Conservation (phyloP, 495 filamentous ascomycete species). For the Elaphomyces granulatus region DNA sequence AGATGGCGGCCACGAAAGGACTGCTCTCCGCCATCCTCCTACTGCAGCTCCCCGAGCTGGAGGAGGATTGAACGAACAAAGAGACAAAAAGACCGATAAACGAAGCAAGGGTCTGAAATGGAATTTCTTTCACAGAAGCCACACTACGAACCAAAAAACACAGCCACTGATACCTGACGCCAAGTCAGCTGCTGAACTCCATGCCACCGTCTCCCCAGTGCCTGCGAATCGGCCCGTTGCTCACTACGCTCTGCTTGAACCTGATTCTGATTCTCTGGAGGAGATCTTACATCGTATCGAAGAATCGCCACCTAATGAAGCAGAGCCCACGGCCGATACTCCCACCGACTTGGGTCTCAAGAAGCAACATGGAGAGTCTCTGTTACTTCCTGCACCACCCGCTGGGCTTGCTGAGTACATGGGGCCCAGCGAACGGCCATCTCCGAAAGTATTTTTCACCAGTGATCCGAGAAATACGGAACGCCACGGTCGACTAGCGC, state of each 20-base stretch:
- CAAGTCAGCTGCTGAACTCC: conserved; percentile 18
- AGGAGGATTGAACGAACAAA: background rate
- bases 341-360: conserved; percentile 23
- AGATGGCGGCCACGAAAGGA: background rate
- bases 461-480: conserved; percentile 13
- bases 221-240: conserved; percentile 36
- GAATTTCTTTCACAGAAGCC: conserved; percentile 65
- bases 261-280: conserved; percentile 53
- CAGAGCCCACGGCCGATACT: conserved; percentile 13
- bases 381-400: conserved; percentile 41
- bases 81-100: background rate
- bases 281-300: conserved; percentile 51
- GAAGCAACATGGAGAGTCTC: conserved; percentile 32
- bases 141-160: conserved; percentile 11
- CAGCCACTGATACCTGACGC: conserved; percentile 1
- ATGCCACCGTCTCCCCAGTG: conserved; percentile 27
- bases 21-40: no score
- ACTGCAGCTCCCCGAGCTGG: background rate
- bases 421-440: conserved; percentile 16
- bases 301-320: conserved; percentile 28
- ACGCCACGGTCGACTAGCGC: conserved; percentile 41
- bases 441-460: conserved; percentile 30
- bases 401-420: conserved; percentile 31
- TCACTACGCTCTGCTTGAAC: conserved; percentile 74
- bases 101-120: conserved; percentile 35